phyloP scores from a whole-genome alignment of 805 yeast species.

The Blastobotrys terrestris region DNA sequence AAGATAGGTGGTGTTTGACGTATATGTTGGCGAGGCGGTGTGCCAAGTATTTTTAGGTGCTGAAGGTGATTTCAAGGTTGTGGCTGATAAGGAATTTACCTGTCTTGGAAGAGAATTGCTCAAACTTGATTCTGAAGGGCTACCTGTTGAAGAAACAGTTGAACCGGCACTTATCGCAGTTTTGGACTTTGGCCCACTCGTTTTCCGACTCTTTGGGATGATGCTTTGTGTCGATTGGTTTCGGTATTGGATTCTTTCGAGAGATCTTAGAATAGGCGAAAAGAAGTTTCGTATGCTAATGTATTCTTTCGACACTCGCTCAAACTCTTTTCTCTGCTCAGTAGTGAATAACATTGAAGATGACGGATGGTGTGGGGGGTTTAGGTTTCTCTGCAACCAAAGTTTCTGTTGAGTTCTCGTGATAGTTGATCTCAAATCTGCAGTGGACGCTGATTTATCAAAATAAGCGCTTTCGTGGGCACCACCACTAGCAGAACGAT shows the following conservation, averaged over 20 bases:
- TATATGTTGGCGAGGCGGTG: background rate
- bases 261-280: constrained; percentile 64
- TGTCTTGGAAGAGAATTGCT: constrained; percentile 15
- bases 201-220: background rate
- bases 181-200: background rate
- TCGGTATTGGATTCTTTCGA: constrained; percentile 40
- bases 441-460: background rate
- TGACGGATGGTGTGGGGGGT: constrained; percentile 4
- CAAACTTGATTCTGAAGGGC: constrained; percentile 7
- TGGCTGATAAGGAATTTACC: constrained; percentile 18
- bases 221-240: constrained; percentile 14
- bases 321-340: constrained; percentile 53
- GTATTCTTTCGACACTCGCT: constrained; percentile 68
- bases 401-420: constrained; percentile 70
- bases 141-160: background rate
- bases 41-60: background rate
- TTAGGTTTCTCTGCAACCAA: constrained; percentile 52
- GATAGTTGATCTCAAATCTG: background rate
- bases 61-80: constrained; percentile 9
- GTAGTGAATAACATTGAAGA: constrained; percentile 3
- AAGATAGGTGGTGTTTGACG: background rate
- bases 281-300: constrained; percentile 59
- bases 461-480: background rate
- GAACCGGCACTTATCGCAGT: background rate
- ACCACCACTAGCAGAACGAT: background rate